These are phyloP conservation scores for Xylaria sp. DNA, from an alignment of 2,329 filamentous ascomycete species.

Conservation along the genomic window DNA sequence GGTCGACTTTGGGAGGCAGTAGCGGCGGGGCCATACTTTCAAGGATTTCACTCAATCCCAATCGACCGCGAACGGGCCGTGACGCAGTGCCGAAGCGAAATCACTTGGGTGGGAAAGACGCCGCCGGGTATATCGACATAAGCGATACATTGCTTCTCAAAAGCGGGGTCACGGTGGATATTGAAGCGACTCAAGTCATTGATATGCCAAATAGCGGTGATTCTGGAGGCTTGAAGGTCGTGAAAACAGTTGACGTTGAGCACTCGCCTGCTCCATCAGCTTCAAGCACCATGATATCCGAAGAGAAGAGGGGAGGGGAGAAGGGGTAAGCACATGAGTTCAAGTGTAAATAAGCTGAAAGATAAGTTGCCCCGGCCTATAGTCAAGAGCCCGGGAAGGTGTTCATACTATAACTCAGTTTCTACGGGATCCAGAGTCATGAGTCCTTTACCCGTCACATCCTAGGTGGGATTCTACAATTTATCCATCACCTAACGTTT, in stretches of 20 bases:
- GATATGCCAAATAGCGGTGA: neutral
- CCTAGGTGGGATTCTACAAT: too few species aligned
- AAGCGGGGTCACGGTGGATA: neutral
- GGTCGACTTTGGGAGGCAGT: neutral
- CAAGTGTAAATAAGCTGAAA: too few species aligned
- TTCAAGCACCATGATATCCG: neutral
- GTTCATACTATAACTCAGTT: too few species aligned
- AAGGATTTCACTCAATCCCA: neutral
- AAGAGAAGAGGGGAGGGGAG: neutral
- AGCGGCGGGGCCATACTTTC: neutral
- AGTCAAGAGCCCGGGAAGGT: too few species aligned
- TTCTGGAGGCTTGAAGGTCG: neutral
- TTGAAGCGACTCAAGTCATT: neutral
- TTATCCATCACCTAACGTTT: too few species aligned
- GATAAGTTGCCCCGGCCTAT: too few species aligned
- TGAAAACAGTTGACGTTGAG: conserved; percentile 1
- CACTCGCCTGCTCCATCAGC: neutral
- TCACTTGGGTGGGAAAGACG: neutral
- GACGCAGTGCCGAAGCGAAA: conserved; percentile 4
- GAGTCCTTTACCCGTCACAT: too few species aligned
- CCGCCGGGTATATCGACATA: neutral
- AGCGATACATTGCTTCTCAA: neutral
- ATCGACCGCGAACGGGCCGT: conserved; percentile 1
- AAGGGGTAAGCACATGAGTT: too few species aligned
- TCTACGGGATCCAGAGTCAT: too few species aligned